Evolutionary conservation across 2,329 filamentous ascomycete species (phyloP).

Genomic region (Colletotrichum gloeosporioides): DNA sequence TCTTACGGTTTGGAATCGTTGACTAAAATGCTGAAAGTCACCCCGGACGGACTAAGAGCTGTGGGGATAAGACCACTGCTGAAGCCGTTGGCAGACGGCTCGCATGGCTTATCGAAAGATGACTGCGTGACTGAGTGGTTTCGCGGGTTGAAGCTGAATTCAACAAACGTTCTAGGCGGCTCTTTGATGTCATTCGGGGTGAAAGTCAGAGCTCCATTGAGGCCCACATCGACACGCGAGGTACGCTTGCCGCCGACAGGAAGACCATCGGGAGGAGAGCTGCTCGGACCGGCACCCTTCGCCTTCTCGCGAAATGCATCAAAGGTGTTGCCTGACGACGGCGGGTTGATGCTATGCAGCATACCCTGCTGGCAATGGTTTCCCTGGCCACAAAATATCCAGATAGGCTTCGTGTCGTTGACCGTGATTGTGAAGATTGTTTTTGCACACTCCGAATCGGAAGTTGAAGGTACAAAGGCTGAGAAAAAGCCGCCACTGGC

Average conservation of each 20-base stretch:
- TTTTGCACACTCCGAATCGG: conserved; percentile 31
- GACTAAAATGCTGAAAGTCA: conserved; percentile 36
- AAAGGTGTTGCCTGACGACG: conserved; percentile 37
- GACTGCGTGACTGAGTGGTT: conserved; percentile 45
- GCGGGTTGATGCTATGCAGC: conserved; percentile 43
- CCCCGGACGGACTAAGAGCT: conserved; percentile 31
- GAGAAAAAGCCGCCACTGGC: conserved; percentile 42
- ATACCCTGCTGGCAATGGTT: conserved; percentile 52
- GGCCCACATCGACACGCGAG: conserved; percentile 36
- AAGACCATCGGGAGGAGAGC: conserved; percentile 30
- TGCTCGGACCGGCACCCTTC: conserved; percentile 32
- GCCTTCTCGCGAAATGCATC: conserved; percentile 36
- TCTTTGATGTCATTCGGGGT: conserved; percentile 38
- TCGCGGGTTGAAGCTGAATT: conserved; percentile 40
- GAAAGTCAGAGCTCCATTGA: conserved; percentile 34
- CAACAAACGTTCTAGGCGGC: conserved; percentile 34
- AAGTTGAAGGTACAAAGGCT: conserved; percentile 40
- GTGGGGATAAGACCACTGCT: conserved; percentile 43
- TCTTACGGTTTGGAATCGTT: conserved; percentile 32
- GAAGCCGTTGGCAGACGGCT: conserved; percentile 41
- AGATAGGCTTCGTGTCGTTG: conserved; percentile 50
- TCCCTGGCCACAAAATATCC: conserved; percentile 52
- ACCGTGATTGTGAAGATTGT: conserved; percentile 50
- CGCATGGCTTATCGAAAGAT: conserved; percentile 44
- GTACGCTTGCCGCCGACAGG: conserved; percentile 37